These are phyloP conservation scores for Hypoxylon cercidicola DNA, from an alignment of 495 filamentous ascomycete genomes.

Conservation along the genomic window DNA sequence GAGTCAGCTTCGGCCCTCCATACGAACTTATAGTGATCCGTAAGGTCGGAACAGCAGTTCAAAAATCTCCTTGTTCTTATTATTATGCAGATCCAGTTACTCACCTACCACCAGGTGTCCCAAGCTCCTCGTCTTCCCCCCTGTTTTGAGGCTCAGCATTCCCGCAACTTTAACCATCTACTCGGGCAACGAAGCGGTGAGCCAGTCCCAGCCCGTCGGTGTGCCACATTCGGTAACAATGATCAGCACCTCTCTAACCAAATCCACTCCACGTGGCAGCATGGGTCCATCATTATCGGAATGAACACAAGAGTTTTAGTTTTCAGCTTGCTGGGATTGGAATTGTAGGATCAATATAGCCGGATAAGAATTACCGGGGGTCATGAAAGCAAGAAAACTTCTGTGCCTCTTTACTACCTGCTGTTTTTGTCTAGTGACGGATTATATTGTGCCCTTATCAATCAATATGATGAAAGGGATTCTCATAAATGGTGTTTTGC, in stretches of 20 bases:
- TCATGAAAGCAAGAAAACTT: neutral
- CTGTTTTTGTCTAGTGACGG: neutral
- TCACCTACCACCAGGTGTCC: conserved; percentile 14
- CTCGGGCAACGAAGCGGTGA: conserved; percentile 14
- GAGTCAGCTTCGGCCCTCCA: neutral
- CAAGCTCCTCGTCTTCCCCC: conserved; percentile 3
- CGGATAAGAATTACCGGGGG: neutral
- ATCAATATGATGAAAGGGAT: neutral
- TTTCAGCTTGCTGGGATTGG: conserved; percentile 3
- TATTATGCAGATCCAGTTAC: neutral
- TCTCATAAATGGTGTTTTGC: neutral
- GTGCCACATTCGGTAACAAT: neutral
- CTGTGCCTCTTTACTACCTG: neutral
- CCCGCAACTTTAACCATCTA: conserved; percentile 10
- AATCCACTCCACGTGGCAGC: conserved; percentile 1
- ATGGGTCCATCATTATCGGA: neutral
- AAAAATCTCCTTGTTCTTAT: neutral
- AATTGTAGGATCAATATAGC: neutral
- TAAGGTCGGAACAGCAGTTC: neutral
- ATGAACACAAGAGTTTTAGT: neutral
- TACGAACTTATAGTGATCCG: neutral
- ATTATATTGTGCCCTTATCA: neutral
- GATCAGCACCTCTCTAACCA: neutral
- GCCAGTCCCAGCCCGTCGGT: neutral
- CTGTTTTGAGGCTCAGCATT: conserved; percentile 16